phyloP scores from a whole-genome alignment of 495 filamentous ascomycete genomes.

The Penicillium paxilli region DNA sequence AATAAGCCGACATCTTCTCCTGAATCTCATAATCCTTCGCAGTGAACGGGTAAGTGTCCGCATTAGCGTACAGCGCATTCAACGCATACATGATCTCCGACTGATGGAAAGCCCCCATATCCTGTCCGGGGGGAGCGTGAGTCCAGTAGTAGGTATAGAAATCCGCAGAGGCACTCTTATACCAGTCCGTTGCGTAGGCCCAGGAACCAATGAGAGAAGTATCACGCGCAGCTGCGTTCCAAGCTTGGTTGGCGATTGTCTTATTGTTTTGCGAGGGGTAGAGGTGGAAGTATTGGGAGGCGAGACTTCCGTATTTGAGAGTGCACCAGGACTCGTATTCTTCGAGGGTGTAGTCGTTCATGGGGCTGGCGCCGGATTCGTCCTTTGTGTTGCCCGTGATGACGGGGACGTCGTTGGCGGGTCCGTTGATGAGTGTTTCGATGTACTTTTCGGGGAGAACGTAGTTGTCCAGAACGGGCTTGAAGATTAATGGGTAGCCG shows the following conservation, averaged over 20 bases:
- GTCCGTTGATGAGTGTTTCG: slow-evolving; percentile 23
- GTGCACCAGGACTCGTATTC: slow-evolving; percentile 24
- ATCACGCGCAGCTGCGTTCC: slow-evolving; percentile 30
- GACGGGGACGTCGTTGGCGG: slow-evolving; percentile 39
- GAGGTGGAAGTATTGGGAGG: slow-evolving; percentile 21
- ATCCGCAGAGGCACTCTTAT: slow-evolving; percentile 20
- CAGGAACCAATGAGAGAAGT: slow-evolving; percentile 22
- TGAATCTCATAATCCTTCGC: slow-evolving; percentile 20
- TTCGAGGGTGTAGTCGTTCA: slow-evolving; percentile 21
- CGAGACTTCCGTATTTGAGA: slow-evolving; percentile 27
- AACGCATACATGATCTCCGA: slow-evolving; percentile 32
- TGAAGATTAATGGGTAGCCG: slow-evolving; percentile 29
- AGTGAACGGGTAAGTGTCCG: slow-evolving; percentile 26
- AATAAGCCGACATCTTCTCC: slow-evolving; percentile 27
- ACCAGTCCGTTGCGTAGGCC: slow-evolving; percentile 28
- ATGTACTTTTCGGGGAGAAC: slow-evolving; percentile 28
- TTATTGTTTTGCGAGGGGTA: slow-evolving; percentile 21
- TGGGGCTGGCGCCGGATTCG: slow-evolving; percentile 25
- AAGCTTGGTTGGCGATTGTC: slow-evolving; percentile 21
- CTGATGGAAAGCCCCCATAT: slow-evolving; percentile 30
- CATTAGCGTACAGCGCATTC: slow-evolving; percentile 27
- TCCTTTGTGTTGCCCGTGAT: slow-evolving; percentile 35
- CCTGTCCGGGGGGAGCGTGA: slow-evolving; percentile 28
- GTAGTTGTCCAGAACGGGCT: slow-evolving; percentile 30
- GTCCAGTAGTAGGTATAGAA: slow-evolving; percentile 37